Percentiles rank a stretch among this genome's conserved stretches.
These are phyloP conservation scores for Hypsizygus ulmarius DNA, from an alignment of 1,284 basidiomycete genomes.

Conservation along the genomic window DNA sequence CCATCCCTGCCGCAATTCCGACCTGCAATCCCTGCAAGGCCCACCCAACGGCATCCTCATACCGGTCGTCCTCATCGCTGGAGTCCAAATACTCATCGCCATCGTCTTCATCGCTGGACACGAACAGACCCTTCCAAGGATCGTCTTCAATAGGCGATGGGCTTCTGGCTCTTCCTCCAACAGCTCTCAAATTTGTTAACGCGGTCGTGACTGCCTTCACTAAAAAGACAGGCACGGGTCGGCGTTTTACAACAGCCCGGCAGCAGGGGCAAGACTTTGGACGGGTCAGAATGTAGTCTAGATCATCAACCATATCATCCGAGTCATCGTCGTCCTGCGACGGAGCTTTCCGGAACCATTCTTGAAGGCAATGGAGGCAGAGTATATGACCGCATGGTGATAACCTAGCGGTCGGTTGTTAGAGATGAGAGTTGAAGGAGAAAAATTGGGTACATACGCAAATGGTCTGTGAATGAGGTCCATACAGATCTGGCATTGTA, in stretches of 20 bases:
- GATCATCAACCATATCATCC: constrained; percentile 42
- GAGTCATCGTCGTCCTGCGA: constrained; percentile 51
- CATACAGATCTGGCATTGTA: constrained; percentile 76
- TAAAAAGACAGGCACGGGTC: constrained; percentile 66
- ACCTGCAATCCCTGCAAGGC: constrained; percentile 14
- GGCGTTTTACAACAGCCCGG: constrained; percentile 50
- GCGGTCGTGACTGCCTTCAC: constrained; percentile 56
- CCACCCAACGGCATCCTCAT: constrained; percentile 16
- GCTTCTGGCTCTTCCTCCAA: constrained; percentile 13
- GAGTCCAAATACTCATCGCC: constrained; percentile 36
- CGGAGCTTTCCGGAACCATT: constrained; percentile 72
- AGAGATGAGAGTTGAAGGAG: too few relatives aligned
- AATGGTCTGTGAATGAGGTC: constrained; percentile 62
- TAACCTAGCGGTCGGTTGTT: constrained; percentile 41
- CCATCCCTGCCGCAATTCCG: not conserved
- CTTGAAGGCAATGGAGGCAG: constrained; percentile 65
- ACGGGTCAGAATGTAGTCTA: constrained; percentile 50
- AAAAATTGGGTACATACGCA: constrained; percentile 44
- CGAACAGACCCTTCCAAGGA: constrained; percentile 69
- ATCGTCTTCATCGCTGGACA: constrained; percentile 36
- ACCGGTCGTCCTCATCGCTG: constrained; percentile 28
- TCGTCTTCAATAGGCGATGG: constrained; percentile 38
- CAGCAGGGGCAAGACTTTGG: constrained; percentile 72
- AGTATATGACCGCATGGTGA: constrained; percentile 72
- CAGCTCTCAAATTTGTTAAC: constrained; percentile 42